Conservation (phyloP, 345 rosid genomes). For the Streptanthus diversifolius region DNA sequence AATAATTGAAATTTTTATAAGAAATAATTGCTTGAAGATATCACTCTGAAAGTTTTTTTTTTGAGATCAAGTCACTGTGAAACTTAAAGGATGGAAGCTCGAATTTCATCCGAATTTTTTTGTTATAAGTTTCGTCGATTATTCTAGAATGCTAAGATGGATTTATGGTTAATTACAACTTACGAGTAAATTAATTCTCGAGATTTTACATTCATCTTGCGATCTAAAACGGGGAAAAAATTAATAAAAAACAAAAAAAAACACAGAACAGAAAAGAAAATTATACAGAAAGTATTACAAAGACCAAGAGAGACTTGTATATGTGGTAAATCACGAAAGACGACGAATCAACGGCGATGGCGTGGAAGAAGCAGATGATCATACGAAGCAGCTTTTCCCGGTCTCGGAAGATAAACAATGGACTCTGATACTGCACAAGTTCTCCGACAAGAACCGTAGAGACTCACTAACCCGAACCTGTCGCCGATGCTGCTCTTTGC, state of each 20-base stretch:
- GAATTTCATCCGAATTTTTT: background rate
- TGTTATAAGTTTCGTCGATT: background rate
- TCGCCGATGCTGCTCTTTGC: slow-evolving; percentile 38
- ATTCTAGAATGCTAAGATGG: background rate
- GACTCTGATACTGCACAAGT: slow-evolving; percentile 70
- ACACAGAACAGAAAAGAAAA: slow-evolving; percentile 10
- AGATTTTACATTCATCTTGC: background rate
- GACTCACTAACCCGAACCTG: slow-evolving; percentile 59
- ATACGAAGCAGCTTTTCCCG: slow-evolving; percentile 29
- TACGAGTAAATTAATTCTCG: background rate
- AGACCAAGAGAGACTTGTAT: background rate
- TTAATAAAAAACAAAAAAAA: background rate
- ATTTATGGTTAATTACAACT: slow-evolving; percentile 12
- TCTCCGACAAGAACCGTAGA: slow-evolving; percentile 65
- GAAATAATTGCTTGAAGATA: too few relatives aligned
- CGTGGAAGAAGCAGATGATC: slow-evolving; percentile 30
- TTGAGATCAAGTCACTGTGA: background rate
- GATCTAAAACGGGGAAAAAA: background rate
- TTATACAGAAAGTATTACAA: background rate
- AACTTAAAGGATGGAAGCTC: background rate
- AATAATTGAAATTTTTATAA: too few relatives aligned
- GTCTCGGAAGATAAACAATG: slow-evolving; percentile 55
- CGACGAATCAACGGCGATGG: slow-evolving; percentile 18
- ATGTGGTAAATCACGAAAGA: background rate
- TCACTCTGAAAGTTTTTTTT: background rate